Conservation (phyloP, 331 rosid genomes). For the Malus hybrid region DNA sequence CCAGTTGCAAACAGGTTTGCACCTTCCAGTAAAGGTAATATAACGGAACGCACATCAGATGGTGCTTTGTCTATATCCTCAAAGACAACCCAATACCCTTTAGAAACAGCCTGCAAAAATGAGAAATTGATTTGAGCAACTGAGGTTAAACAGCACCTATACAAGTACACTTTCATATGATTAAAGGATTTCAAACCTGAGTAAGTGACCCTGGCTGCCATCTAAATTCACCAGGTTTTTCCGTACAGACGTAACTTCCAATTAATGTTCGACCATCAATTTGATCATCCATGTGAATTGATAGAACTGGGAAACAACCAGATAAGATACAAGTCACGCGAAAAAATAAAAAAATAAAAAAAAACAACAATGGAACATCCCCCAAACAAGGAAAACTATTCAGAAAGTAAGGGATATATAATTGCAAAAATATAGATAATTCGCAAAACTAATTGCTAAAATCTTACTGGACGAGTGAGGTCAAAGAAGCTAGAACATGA, state of each 20-base stretch:
- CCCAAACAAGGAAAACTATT: background rate
- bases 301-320: slow-evolving; percentile 49
- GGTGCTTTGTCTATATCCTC: slow-evolving; percentile 91
- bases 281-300: slow-evolving; percentile 94
- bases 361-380: background rate
- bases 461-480: no score
- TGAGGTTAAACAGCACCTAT: background rate
- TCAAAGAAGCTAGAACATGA: no score
- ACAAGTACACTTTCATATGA: background rate
- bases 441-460: no score
- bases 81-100: slow-evolving; percentile 89
- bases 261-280: slow-evolving; percentile 78
- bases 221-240: slow-evolving; percentile 83
- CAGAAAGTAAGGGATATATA: no score
- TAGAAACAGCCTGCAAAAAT: slow-evolving; percentile 63
- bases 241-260: slow-evolving; percentile 80
- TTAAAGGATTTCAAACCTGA: slow-evolving; percentile 49
- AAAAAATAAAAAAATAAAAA: background rate
- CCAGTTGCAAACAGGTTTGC: slow-evolving; percentile 53
- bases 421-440: no score
- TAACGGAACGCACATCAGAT: slow-evolving; percentile 73
- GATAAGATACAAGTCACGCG: background rate
- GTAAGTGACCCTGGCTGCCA: slow-evolving; percentile 99
- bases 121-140: background rate
- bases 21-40: slow-evolving; percentile 76